Conservation (phyloP, 257 asterid genomes). For the Echites panduratus region DNA sequence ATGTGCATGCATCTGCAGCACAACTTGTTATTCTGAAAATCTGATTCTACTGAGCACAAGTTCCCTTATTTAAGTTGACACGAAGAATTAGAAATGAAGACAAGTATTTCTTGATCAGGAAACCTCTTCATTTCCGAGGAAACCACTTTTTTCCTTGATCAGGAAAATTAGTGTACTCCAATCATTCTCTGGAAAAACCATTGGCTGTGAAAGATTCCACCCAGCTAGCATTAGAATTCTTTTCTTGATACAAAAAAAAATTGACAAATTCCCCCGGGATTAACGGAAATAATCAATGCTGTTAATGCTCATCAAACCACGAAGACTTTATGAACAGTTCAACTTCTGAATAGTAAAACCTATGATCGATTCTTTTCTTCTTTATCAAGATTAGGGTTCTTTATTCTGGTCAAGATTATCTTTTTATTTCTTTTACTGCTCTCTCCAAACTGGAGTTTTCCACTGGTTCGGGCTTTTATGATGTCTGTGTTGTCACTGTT, state of each 20-base stretch:
- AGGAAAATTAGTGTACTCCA: background rate
- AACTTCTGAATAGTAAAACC: background rate
- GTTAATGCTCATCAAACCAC: background rate
- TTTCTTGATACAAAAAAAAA: background rate
- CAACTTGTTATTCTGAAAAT: background rate
- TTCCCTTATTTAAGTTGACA: too few species aligned
- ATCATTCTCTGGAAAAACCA: background rate
- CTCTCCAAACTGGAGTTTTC: background rate
- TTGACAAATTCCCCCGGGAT: background rate
- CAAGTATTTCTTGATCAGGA: too few species aligned
- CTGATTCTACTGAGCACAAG: background rate
- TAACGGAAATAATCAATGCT: background rate
- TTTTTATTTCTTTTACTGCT: background rate
- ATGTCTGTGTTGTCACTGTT: background rate
- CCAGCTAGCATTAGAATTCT: background rate
- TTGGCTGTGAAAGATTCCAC: slow-evolving; percentile 7
- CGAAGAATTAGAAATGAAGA: too few species aligned
- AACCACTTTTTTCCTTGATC: background rate
- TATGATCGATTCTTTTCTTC: slow-evolving; percentile 7
- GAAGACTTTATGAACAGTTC: background rate
- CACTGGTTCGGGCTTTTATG: background rate
- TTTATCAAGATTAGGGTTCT: slow-evolving; percentile 4
- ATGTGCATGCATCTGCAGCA: background rate
- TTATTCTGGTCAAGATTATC: background rate
- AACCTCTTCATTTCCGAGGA: too few species aligned